Percentiles rank a stretch among this genome's conserved stretches.
Evolutionary conservation across 2,329 filamentous ascomycete species (phyloP).

Genomic region (Alternaria hordeiaustralica): DNA sequence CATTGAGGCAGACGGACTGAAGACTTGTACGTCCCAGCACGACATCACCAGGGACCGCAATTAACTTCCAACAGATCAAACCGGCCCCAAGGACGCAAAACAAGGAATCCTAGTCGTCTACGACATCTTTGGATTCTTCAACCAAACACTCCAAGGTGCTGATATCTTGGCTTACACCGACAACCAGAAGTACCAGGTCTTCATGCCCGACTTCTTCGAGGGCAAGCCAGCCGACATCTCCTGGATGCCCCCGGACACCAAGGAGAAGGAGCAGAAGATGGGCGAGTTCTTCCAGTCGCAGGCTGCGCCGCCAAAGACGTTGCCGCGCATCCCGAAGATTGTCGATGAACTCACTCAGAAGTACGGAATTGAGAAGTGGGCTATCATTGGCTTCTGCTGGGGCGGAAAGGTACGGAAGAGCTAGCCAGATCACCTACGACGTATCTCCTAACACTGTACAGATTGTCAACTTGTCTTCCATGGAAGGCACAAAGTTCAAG

Average conservation of each 20-base stretch:
- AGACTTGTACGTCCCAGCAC: conserved; percentile 58
- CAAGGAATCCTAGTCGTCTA: conserved; percentile 65
- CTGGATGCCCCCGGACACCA: conserved; percentile 66
- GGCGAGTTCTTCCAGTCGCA: conserved; percentile 64
- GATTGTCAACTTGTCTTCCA: conserved; percentile 63
- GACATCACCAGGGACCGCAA: neutral
- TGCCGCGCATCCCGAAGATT: conserved; percentile 62
- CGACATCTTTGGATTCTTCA: conserved; percentile 70
- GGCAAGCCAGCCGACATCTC: conserved; percentile 71
- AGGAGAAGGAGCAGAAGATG: conserved; percentile 66
- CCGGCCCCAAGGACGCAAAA: conserved; percentile 62
- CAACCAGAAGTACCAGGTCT: conserved; percentile 77
- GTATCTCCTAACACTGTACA: conserved; percentile 30
- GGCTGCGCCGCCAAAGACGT: conserved; percentile 64
- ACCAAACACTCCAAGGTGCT: conserved; percentile 67
- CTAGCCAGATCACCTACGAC: neutral
- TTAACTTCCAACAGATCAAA: conserved; percentile 54
- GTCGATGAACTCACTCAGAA: conserved; percentile 60
- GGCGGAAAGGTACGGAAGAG: conserved; percentile 55
- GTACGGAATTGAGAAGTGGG: conserved; percentile 62
- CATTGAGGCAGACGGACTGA: conserved; percentile 65
- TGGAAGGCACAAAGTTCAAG: conserved; percentile 62
- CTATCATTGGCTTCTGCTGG: conserved; percentile 68
- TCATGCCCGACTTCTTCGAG: conserved; percentile 91
- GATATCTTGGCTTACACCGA: conserved; percentile 67